These are phyloP conservation scores for Myrmaecium sp. DNA, from an alignment of 2,329 filamentous ascomycete genomes.

Conservation along the genomic window DNA sequence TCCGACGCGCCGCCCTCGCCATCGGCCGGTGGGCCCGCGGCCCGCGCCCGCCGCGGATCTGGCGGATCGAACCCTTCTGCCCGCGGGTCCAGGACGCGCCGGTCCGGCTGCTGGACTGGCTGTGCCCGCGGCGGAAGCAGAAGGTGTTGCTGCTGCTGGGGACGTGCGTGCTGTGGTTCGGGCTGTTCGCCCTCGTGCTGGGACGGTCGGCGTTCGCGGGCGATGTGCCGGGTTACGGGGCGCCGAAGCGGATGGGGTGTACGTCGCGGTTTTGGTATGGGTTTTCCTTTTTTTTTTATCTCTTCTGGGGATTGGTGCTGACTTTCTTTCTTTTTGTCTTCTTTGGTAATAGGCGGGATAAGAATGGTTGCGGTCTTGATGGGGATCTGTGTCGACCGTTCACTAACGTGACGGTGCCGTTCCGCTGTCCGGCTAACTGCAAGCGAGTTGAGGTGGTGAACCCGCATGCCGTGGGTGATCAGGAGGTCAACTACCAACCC, in stretches of 20 bases:
- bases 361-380: slow-evolving; percentile 58
- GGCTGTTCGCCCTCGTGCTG: slow-evolving; percentile 53
- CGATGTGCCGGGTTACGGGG: slow-evolving; percentile 51
- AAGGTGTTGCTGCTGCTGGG: slow-evolving; percentile 40
- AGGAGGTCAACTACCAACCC: slow-evolving; percentile 39
- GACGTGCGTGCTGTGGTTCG: slow-evolving; percentile 50
- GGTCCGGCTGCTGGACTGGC: slow-evolving; percentile 42
- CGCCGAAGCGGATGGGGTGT: slow-evolving; percentile 49
- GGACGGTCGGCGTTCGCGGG: slow-evolving; percentile 41
- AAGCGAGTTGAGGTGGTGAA: slow-evolving; percentile 48
- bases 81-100: slow-evolving; percentile 52
- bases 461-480: slow-evolving; percentile 55
- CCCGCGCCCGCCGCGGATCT: slow-evolving; percentile 30
- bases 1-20: too few relatives aligned
- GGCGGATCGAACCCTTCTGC: slow-evolving; percentile 37
- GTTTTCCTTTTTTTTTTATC: not conserved
- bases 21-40: slow-evolving; percentile 31
- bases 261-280: slow-evolving; percentile 50
- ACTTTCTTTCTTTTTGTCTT: not conserved
- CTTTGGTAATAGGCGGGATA: slow-evolving; percentile 29
- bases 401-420: slow-evolving; percentile 49
- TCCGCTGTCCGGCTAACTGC: slow-evolving; percentile 60
- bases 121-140: slow-evolving; percentile 42
- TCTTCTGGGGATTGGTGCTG: not conserved
- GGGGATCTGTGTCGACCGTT: slow-evolving; percentile 64